Evolutionary conservation across 1,139 yeast species (phyloP).

Genomic region (Pichia sp.): DNA sequence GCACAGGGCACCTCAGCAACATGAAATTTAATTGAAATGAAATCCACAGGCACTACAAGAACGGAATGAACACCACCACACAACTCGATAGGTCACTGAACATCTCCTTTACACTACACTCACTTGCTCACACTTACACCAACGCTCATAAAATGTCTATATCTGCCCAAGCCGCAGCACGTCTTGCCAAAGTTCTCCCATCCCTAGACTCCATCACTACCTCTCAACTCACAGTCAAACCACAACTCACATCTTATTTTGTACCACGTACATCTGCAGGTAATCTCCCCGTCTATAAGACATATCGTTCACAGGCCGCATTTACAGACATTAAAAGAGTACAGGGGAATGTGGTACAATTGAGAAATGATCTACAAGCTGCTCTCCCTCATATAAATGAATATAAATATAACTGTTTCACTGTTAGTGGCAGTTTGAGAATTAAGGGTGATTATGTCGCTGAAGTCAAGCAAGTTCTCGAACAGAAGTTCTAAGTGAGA

Average conservation of each 20-base stretch:
- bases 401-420: slow-evolving; percentile 6
- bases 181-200: slow-evolving; percentile 21
- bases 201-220: slow-evolving; percentile 19
- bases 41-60: no score
- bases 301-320: slow-evolving; percentile 42
- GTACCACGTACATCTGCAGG: slow-evolving; percentile 51
- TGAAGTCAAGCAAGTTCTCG: slow-evolving; percentile 32
- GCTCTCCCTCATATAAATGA: slow-evolving; percentile 34
- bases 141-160: not conserved
- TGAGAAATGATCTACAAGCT: slow-evolving; percentile 51
- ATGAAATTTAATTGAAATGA: no score
- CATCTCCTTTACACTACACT: not conserved
- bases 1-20: no score
- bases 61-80: no score
- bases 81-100: no score
- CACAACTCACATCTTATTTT: slow-evolving; percentile 31
- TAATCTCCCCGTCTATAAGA: slow-evolving; percentile 64
- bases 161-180: slow-evolving; percentile 8
- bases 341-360: slow-evolving; percentile 50
- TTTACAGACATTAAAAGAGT: slow-evolving; percentile 61
- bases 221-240: slow-evolving; percentile 19
- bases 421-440: slow-evolving; percentile 31
- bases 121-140: not conserved
- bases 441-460: slow-evolving; percentile 55
- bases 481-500: slow-evolving; percentile 17